A percentile compares a stretch with the other conserved stretches of the same genome.
phyloP scores from a whole-genome alignment of 140 eudicot genomes.

The Bidens hawaiensis region DNA sequence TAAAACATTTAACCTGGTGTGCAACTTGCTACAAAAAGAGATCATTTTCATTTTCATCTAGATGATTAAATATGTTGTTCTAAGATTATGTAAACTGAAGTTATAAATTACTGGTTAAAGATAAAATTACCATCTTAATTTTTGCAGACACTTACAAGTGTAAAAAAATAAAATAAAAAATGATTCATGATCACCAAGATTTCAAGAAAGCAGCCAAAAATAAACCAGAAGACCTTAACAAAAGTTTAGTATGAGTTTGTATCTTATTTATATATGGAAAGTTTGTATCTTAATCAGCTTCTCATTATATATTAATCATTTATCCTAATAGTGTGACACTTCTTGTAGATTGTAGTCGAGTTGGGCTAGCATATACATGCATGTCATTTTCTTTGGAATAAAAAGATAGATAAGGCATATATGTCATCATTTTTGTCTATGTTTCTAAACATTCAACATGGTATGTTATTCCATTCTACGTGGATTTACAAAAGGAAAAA shows the following conservation, averaged over 20 bases:
- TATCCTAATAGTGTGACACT: too few relatives aligned
- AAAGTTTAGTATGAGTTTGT: too few relatives aligned
- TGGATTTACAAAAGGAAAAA: background rate
- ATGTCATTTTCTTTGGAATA: slow-evolving; percentile 7
- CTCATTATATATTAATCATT: too few relatives aligned
- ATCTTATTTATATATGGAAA: too few relatives aligned
- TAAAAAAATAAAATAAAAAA: too few relatives aligned
- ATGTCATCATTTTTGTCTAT: slow-evolving; percentile 24
- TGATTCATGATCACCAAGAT: background rate
- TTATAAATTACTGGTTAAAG: background rate
- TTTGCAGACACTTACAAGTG: too few relatives aligned
- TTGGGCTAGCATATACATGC: too few relatives aligned
- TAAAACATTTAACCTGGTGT: slow-evolving; percentile 24
- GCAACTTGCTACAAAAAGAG: slow-evolving; percentile 2
- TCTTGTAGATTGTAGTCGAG: too few relatives aligned
- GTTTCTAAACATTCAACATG: background rate
- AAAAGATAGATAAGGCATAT: background rate
- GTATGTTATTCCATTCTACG: background rate
- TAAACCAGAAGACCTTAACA: too few relatives aligned
- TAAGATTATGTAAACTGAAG: background rate
- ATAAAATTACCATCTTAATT: too few relatives aligned
- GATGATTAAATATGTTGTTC: background rate
- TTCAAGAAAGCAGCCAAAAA: background rate
- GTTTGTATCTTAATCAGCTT: too few relatives aligned
- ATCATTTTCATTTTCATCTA: background rate